Base-by-base conservation (phyloP, 2,329 filamentous ascomycete species). In the Aspergillus sclerotialis region DNA sequence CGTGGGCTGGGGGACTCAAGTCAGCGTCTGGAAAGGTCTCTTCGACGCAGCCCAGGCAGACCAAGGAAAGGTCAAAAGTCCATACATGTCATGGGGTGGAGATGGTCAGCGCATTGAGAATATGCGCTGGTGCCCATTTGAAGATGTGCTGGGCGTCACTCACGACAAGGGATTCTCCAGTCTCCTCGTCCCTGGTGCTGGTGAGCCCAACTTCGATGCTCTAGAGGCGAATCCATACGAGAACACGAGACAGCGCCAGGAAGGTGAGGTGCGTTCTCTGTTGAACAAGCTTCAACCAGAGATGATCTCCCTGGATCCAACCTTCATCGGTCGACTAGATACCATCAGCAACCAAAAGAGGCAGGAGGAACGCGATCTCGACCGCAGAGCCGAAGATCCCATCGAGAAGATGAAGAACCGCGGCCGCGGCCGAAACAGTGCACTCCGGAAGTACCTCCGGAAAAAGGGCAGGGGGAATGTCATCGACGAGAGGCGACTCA, bases 171-270 rank as follows among this genome's bases (percentile, higher is more conserved):
- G 92, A 10, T 96, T 96, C 67, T 84, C 83, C 11, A 92, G 83
- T 36, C 78, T 95, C 55, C 78, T 98, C 48, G 79, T 96, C 2
- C 92, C 92, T 6, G 92, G 92, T 30, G 84, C 90, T n/a, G 92
- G 92, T 42, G 92, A 98, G 62, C 80, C 92, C 57, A 96, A 96
- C 73, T 95, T 85, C 58, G 92, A 98, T 60, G 84, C 88, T 3
- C 70, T 95, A 35, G 92, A 98, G 63, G 73, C 81, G 49, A 98
- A 98, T 69, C 92, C 92, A 21, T 96, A 90, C 73, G 92, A 96
- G 67, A 94, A 83, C 34, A 75, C 72, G 53, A 93, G 92, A 66
- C 89, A 96, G 67, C 78, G 92, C 52, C 89, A 93, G 62, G 92
- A 98, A 64, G 75, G 76, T 32, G 92, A 98, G 63, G 88, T 98